Evolutionary conservation across 208 protist genomes (phyloP).

Genomic region (Trypanosoma avium): DNA sequence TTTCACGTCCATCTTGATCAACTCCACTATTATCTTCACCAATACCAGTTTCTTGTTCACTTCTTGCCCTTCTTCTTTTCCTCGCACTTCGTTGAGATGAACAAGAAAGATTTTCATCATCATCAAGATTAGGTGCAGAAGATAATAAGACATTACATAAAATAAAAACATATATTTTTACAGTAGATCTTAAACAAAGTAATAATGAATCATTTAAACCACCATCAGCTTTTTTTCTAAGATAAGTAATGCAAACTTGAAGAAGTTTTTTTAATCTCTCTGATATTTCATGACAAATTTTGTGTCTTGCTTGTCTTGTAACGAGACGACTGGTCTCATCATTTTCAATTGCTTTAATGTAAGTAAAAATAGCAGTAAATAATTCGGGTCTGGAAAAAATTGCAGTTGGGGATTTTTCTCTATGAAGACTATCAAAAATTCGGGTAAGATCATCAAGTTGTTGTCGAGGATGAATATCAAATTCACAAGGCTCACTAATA

Average conservation of each 20-base stretch:
- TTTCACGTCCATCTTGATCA: constrained; percentile 85
- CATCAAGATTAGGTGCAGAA: constrained; percentile 45
- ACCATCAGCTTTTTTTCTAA: constrained; percentile 47
- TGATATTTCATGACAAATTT: constrained; percentile 87
- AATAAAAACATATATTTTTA: constrained; percentile 87
- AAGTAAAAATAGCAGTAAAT: constrained; percentile 68
- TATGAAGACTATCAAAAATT: constrained; percentile 72
- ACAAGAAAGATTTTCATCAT: constrained; percentile 43
- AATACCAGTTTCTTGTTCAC: constrained; percentile 57
- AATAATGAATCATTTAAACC: constrained; percentile 40
- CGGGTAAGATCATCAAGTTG: constrained; percentile 83
- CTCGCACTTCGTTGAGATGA: constrained; percentile 34
- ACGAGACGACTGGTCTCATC: constrained; percentile 39
- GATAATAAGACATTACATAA: constrained; percentile 68
- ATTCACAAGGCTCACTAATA: constrained; percentile 55
- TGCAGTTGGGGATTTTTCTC: constrained; percentile 83
- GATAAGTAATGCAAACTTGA: constrained; percentile 62
- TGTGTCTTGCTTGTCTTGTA: constrained; percentile 65
- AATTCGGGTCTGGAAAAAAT: constrained; percentile 73
- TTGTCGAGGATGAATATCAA: constrained; percentile 67
- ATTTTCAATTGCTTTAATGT: constrained; percentile 65
- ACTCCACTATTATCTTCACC: constrained; percentile 87
- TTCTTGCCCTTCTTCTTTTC: constrained; percentile 36
- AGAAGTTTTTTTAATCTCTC: constrained; percentile 86
- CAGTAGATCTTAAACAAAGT: constrained; percentile 74